Base-by-base conservation (phyloP, 257 asterid genomes). In the Apocynum venetum region DNA sequence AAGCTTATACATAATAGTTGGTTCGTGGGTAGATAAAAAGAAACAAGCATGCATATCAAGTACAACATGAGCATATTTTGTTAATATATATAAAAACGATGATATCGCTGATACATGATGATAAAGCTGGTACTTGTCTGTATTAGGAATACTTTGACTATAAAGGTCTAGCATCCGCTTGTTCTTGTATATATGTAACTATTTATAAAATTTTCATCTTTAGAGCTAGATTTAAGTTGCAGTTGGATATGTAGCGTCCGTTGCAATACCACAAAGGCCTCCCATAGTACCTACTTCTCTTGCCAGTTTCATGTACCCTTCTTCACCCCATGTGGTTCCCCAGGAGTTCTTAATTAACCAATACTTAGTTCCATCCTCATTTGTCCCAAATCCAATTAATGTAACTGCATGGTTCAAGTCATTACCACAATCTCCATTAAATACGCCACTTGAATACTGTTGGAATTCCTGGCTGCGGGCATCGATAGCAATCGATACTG, bases 341-440 rank as follows among this genome's bases (percentile, higher is more conserved):
- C 94, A 92, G 36, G 96, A 92, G 80, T 89, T 92, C 86, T 88
- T 90, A 76, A 89, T 91, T 1, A 89, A 71, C 97, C 96, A 90
- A 64, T 89, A 90, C 68, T 85, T 80, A 19, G 70, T 61, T 69
- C 83, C 88, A 41, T 75, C 35, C 38, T 84, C 87, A 7, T 1
- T 51, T 72, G 25, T 74, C 31, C 89, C 95, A 60, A 89, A 92
- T 53, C 92, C 95, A 64, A 90, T 86, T 41, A 88, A 11, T 19
- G 89, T 48, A 40, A 88, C 93, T 6, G 87, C 93, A 73, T 90
- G 96, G 78, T 89, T 84, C 2, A 92, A 81, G 4, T 7, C 17
- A n/a, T 63, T 56, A 9, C 86, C 83, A 43, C 95, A 92, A 13
- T 64, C 40, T 65, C 91, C 95, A 20, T 80, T 10, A 80, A 81